Evolutionary conservation across 257 asterid species (phyloP).

Genomic region (Schizonepeta tenuifolia): DNA sequence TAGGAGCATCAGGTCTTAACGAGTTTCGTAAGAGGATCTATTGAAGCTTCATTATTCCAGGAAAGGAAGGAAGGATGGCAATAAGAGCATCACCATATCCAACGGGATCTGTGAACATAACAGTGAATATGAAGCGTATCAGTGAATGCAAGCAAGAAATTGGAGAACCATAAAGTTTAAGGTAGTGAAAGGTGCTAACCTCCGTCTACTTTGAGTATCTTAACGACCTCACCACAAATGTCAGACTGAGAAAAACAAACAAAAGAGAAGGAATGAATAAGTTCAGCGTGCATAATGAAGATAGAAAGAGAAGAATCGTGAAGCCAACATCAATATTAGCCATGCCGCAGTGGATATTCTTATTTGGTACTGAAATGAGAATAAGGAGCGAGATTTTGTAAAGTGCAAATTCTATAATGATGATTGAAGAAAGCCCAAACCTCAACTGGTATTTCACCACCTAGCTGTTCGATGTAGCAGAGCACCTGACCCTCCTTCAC

Average conservation of each 20-base stretch:
- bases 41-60: constrained; percentile 76
- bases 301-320: too few relatives aligned
- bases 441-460: constrained; percentile 80
- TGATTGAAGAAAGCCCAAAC: constrained; percentile 43
- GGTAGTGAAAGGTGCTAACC: constrained; percentile 48
- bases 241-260: constrained; percentile 53
- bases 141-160: background rate
- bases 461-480: constrained; percentile 92
- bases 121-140: background rate
- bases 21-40: constrained; percentile 23
- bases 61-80: constrained; percentile 84
- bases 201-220: constrained; percentile 70
- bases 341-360: background rate
- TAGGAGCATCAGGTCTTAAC: background rate
- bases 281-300: background rate
- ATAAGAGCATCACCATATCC: constrained; percentile 85
- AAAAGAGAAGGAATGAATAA: background rate
- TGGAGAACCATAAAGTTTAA: background rate
- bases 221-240: constrained; percentile 77
- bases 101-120: constrained; percentile 60
- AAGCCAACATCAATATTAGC: background rate
- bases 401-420: background rate
- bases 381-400: background rate
- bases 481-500: constrained; percentile 92
- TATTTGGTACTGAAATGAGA: background rate